Evolutionary conservation across 331 rosid species (phyloP), one percentile per base, ranked within the genome.

Genomic region (Malus hybrid): DNA sequence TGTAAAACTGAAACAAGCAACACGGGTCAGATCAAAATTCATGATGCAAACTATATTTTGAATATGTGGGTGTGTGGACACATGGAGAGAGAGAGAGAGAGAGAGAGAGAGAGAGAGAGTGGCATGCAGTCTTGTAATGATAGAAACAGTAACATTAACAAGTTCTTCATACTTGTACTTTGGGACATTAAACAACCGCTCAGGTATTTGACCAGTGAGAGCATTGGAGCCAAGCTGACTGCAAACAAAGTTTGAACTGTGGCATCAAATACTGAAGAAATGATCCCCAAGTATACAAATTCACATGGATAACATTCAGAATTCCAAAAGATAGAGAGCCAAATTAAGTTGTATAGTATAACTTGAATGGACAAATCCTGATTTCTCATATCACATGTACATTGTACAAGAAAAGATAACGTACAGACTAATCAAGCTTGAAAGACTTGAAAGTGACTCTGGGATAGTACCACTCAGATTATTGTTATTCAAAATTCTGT

Each of bases 401-500:
- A 74, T 69, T 66, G 33, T 24, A 79, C 44, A 63, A 77, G 72
- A 81, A 67, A 76, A 50, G 28, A 62, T 15, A 70, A 82, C 98
- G 67, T 91, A 93, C 98, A 91, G 75, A 81, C 64, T 85, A 70
- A 75, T 79, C 83, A 91, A 83, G 83, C 65, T 76, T 75, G 87
- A 82, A 76, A 91, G 78, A 79, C 60, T 73, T 69, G 85, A 83
- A 75, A 93, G 82, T 64, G 98, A 88, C 66, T 83, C 90, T n/a
- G 98, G 98, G 80, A 93, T 88, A 16, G 78, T 83, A 74, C 97
- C 98, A 67, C 55, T 83, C 75, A 93, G 87, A 83, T 77, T 85
- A 86, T 93, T 93, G 75, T 86, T 86, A 87, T 88, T 87, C 80
- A 91, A 80, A 79, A 85, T 84, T 88, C 97, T 93, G 91, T 82